Evolutionary conservation across 2,329 filamentous ascomycete species (phyloP).

Genomic region (Aspergillus felis): DNA sequence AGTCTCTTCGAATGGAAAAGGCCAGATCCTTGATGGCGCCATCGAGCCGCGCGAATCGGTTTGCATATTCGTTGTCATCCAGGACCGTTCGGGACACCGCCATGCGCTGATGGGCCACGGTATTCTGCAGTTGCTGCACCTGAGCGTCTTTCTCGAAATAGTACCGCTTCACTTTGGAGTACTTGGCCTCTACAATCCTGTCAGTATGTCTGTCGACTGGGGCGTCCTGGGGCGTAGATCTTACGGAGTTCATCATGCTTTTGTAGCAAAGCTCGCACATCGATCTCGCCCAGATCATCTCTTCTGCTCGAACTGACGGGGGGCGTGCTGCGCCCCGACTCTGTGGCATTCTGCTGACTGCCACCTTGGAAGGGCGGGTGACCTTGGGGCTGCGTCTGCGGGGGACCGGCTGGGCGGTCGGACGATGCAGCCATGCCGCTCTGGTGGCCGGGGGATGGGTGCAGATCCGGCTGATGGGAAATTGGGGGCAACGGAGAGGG

Average conservation of each 20-base stretch:
- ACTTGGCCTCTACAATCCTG: conserved; percentile 70
- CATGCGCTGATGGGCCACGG: conserved; percentile 92
- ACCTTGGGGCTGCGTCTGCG: conserved; percentile 5
- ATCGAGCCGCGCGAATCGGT: conserved; percentile 84
- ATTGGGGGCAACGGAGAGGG: conserved; percentile 17
- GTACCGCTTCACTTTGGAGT: conserved; percentile 95
- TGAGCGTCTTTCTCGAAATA: conserved; percentile 92
- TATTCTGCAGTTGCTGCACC: conserved; percentile 92
- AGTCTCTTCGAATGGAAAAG: conserved; percentile 95
- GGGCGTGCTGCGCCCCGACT: conserved; percentile 48
- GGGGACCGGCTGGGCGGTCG: conserved; percentile 8
- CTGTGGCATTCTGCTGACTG: conserved; percentile 21
- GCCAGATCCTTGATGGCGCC: conserved; percentile 91
- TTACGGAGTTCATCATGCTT: conserved; percentile 46
- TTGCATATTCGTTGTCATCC: conserved; percentile 90
- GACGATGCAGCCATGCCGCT: conserved; percentile 18
- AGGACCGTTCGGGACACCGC: conserved; percentile 90
- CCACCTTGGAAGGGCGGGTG: conserved; percentile 1
- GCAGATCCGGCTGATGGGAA: conserved; percentile 6
- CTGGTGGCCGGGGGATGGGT: conserved; percentile 3
- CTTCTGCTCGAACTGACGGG: conserved; percentile 14
- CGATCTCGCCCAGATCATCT: conserved; percentile 40
- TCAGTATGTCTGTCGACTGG: neutral
- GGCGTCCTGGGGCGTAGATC: conserved; percentile 10
- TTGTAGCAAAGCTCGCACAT: conserved; percentile 43